These are phyloP conservation scores for Cucurbita pepo DNA, from an alignment of 306 rosid species.

Conservation along the genomic window DNA sequence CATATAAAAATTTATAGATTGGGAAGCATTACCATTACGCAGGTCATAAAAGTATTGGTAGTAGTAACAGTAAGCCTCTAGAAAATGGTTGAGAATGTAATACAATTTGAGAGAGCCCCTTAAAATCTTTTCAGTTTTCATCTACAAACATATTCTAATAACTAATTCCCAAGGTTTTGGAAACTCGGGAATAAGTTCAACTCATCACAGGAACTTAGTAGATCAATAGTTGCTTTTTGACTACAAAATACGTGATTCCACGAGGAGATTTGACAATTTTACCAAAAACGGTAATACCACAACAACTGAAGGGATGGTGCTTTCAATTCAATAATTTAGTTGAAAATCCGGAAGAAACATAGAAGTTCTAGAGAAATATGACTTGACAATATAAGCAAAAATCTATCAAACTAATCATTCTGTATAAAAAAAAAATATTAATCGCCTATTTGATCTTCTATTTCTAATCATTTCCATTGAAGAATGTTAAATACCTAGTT, in stretches of 20 bases:
- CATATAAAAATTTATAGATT: background rate
- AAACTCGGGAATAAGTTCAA: background rate
- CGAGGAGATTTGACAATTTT: background rate
- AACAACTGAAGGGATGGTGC: background rate
- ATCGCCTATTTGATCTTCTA: slow-evolving; percentile 18
- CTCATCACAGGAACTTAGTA: background rate
- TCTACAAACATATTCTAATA: background rate
- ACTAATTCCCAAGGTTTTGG: background rate
- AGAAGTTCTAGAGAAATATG: background rate
- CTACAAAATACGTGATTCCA: background rate
- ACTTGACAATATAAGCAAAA: background rate
- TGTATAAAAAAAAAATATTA: background rate
- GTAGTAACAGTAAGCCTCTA: background rate
- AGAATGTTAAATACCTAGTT: slow-evolving; percentile 35
- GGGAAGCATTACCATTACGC: background rate
- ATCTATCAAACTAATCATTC: background rate
- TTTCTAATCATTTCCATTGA: background rate
- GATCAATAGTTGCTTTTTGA: background rate
- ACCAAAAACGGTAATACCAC: background rate
- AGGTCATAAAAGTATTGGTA: background rate
- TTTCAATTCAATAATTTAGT: background rate
- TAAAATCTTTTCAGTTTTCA: background rate
- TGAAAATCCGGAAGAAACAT: background rate
- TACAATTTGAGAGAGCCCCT: background rate
- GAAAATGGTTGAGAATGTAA: background rate